Evolutionary conservation across 2,329 filamentous ascomycete genomes (phyloP), one percentile per base, ranked within the genome.

Genomic region (Trichoderma gracile): DNA sequence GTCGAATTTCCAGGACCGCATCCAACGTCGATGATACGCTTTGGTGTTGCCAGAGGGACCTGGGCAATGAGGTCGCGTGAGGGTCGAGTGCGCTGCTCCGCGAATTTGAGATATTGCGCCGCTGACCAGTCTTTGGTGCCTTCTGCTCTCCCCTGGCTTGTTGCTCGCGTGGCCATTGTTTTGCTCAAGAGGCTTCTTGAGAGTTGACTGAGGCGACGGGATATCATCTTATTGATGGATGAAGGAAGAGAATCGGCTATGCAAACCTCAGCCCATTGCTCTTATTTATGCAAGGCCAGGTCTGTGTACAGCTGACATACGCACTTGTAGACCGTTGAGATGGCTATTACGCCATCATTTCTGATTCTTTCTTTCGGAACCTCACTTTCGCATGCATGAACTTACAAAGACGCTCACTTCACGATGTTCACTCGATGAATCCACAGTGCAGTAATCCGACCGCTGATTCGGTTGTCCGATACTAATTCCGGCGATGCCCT

Each of bases 1-100:
- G 85, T 87, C 2, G 82, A 85, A 74, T 86, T 87, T 5, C 82
- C 85, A 0, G 85, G 85, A 0, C 85, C 85, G 71, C 85, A 88
- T 68, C 85, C 85, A 1, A 88, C 76, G 65, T 88, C 85, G 68
- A 85, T 75, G 68, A 87, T 80, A 30, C 71, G 74, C 10, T 74
- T 69, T n/a, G 82, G 74, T 0, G 70, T 62, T 15, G 74, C 68
- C 1, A 81, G 74, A 0, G 76, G 75, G 2, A 86, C 71, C 38
- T 79, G 81, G 6, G 79, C 67, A 9, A 87, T 73, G 1, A 87
- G 79, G 66, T 88, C 85, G 47, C 78, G 75, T 0, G 81, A 78
- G 7, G 84, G 78, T 3, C 81, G 79, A 0, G 83, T 86, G 64
- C 84, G 80, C 59, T 86, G 80, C 57, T 76, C 73, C 67, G 75